Conservation (phyloP, 2,329 filamentous ascomycete genomes). For the Teratosphaeria viscida region DNA sequence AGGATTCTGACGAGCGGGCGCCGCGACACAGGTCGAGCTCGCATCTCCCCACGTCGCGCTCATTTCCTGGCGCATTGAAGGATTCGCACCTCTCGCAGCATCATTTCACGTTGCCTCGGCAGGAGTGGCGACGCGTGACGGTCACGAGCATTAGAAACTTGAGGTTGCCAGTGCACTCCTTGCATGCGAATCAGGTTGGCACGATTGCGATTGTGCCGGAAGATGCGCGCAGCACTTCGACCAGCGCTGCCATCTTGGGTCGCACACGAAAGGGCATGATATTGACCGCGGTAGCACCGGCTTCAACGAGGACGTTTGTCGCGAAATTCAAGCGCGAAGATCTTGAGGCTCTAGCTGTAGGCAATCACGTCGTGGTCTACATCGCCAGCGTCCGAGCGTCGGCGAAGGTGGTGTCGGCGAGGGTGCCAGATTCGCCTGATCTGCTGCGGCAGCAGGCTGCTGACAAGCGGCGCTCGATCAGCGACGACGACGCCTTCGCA, state of each 20-base stretch:
- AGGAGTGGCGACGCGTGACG: constrained; percentile 69
- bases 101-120: constrained; percentile 24
- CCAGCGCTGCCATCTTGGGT: neutral
- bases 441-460: neutral
- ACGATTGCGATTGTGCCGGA: constrained; percentile 67
- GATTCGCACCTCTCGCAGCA: constrained; percentile 14
- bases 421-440: constrained; percentile 19
- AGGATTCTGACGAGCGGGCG: constrained; percentile 25
- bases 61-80: constrained; percentile 37
- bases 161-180: constrained; percentile 65
- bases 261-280: constrained; percentile 55
- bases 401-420: constrained; percentile 54
- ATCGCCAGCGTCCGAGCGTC: constrained; percentile 76
- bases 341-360: constrained; percentile 52
- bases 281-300: constrained; percentile 50
- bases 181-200: constrained; percentile 75
- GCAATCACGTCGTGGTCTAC: constrained; percentile 70
- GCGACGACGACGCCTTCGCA: constrained; percentile 13
- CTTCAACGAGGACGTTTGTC: constrained; percentile 39
- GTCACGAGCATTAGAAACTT: constrained; percentile 84
- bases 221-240: constrained; percentile 15
- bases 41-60: constrained; percentile 33
- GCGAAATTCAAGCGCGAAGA: constrained; percentile 59
- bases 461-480: neutral
- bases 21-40: constrained; percentile 13